These are phyloP conservation scores for Thraustochytrium sp. DNA, from an alignment of 352 stramenopile genomes.

Conservation along the genomic window DNA sequence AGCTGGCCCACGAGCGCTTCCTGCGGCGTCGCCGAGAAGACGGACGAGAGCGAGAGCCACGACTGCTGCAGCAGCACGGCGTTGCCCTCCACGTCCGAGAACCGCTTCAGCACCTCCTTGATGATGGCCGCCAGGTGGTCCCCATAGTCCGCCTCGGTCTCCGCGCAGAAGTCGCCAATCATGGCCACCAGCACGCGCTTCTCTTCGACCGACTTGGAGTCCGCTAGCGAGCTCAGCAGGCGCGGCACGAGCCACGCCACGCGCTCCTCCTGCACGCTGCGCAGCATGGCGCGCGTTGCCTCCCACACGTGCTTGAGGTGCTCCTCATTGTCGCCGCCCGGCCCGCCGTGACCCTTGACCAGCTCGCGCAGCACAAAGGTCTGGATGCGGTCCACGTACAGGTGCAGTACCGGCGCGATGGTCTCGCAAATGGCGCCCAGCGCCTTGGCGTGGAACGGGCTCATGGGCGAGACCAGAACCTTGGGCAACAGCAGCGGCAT, in stretches of 20 bases:
- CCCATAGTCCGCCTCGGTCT: slow-evolving; percentile 77
- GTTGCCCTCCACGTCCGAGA: slow-evolving; percentile 82
- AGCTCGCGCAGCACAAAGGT: slow-evolving; percentile 58
- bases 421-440: slow-evolving; percentile 85
- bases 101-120: slow-evolving; percentile 86
- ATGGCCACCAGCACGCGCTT: slow-evolving; percentile 83
- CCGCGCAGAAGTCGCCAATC: slow-evolving; percentile 75
- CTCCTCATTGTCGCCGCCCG: background rate
- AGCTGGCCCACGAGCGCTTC: slow-evolving; percentile 90
- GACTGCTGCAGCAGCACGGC: slow-evolving; percentile 75
- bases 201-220: slow-evolving; percentile 72
- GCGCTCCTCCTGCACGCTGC: slow-evolving; percentile 72
- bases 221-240: slow-evolving; percentile 84
- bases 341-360: background rate
- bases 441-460: slow-evolving; percentile 74
- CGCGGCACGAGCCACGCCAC: slow-evolving; percentile 89
- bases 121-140: slow-evolving; percentile 90
- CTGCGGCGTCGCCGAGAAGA: slow-evolving; percentile 80
- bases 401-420: slow-evolving; percentile 85
- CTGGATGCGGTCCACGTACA: slow-evolving; percentile 78
- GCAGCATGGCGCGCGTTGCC: slow-evolving; percentile 19
- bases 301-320: slow-evolving; percentile 17
- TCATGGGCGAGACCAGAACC: slow-evolving; percentile 80
- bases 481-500: slow-evolving; percentile 94
- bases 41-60: slow-evolving; percentile 74